phyloP scores from a whole-genome alignment of 2,329 filamentous ascomycete species.

The Neoarthrinium moseri region DNA sequence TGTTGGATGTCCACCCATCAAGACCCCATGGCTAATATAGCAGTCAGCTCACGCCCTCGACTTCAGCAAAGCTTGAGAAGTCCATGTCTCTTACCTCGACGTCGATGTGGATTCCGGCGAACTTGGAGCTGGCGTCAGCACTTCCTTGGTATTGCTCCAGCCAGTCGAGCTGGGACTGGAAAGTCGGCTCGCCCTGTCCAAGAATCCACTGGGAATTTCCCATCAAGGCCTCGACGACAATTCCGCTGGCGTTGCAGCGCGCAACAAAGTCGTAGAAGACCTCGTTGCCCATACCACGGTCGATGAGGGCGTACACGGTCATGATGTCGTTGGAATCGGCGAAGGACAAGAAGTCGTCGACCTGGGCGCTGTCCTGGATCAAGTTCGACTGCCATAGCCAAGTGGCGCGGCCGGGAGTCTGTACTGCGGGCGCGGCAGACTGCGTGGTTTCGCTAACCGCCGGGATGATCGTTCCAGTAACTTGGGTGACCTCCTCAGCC shows the following conservation, averaged over 20 bases:
- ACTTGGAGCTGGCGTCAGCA: neutral
- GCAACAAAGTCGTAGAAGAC: slow-evolving; percentile 6
- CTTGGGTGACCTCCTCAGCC: no score
- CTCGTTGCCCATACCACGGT: slow-evolving; percentile 3
- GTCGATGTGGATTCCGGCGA: slow-evolving; percentile 5
- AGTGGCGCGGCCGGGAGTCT: neutral
- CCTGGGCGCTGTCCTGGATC: slow-evolving; percentile 6
- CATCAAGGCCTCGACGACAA: slow-evolving; percentile 7
- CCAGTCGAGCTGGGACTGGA: slow-evolving; percentile 4
- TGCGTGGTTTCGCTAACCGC: neutral
- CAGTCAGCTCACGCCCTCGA: neutral
- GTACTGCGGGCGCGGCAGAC: neutral
- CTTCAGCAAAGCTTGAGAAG: neutral
- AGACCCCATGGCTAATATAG: slow-evolving; percentile 3
- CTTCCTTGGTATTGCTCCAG: slow-evolving; percentile 9
- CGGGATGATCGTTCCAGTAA: no score
- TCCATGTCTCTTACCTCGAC: slow-evolving; percentile 2
- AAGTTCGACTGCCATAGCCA: slow-evolving; percentile 8
- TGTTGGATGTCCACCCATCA: slow-evolving; percentile 5
- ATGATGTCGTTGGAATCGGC: slow-evolving; percentile 5
- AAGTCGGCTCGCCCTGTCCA: slow-evolving; percentile 3
- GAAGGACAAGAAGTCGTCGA: slow-evolving; percentile 6
- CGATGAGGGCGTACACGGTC: slow-evolving; percentile 3
- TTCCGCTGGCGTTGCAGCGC: slow-evolving; percentile 4
- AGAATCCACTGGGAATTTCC: slow-evolving; percentile 7